Conservation (phyloP, 2,329 filamentous ascomycete genomes). For the Cladosporium phlei region DNA sequence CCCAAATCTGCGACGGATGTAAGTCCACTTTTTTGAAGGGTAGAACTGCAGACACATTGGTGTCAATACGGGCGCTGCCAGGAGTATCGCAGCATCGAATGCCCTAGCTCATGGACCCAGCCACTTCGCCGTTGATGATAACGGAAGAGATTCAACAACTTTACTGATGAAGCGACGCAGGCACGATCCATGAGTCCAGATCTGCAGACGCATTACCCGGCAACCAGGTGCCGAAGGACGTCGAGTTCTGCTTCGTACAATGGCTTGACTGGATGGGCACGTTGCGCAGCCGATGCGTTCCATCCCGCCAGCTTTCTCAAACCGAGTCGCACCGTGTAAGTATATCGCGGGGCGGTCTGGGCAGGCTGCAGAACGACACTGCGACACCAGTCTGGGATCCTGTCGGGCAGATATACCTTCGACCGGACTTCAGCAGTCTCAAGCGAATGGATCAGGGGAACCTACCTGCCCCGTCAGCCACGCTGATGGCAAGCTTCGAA, state of each 20-base stretch:
- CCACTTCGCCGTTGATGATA: not conserved
- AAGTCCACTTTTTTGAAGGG: too few relatives aligned
- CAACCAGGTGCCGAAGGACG: too few relatives aligned
- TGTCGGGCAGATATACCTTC: slow-evolving; percentile 62
- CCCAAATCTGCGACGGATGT: too few relatives aligned
- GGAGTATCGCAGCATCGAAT: slow-evolving; percentile 63
- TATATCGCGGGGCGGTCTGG: slow-evolving; percentile 60
- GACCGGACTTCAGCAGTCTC: slow-evolving; percentile 62
- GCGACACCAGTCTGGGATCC: slow-evolving; percentile 51
- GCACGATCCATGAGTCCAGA: too few relatives aligned
- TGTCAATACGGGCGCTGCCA: slow-evolving; percentile 63
- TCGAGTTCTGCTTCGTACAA: slow-evolving; percentile 65
- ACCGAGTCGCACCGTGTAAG: slow-evolving; percentile 41
- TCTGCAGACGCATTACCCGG: too few relatives aligned
- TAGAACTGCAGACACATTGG: slow-evolving; percentile 61
- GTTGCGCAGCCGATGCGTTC: slow-evolving; percentile 62
- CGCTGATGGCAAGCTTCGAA: slow-evolving; percentile 62
- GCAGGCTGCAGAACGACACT: slow-evolving; percentile 63
- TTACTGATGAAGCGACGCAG: too few relatives aligned
- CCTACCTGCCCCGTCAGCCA: slow-evolving; percentile 50
- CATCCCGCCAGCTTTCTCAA: slow-evolving; percentile 32
- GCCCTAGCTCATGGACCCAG: slow-evolving; percentile 36
- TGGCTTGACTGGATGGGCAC: slow-evolving; percentile 76
- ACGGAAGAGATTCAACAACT: too few relatives aligned
- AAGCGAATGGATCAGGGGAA: slow-evolving; percentile 46